These are phyloP conservation scores for Pezicula carpinea DNA, from an alignment of 2,329 filamentous ascomycete species.

Conservation along the genomic window DNA sequence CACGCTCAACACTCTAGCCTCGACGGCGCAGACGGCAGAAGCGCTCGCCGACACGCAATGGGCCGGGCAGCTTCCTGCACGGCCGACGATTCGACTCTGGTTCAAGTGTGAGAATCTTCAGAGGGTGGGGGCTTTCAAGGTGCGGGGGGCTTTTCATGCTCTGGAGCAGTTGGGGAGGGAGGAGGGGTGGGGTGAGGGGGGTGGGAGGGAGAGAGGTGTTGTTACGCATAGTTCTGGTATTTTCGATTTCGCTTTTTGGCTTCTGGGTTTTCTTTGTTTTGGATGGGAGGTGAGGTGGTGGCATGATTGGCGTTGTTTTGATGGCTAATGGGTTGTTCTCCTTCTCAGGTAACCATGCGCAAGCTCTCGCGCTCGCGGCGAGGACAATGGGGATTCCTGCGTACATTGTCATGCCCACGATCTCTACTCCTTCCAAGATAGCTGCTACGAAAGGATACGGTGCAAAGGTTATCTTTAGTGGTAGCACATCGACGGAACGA, in stretches of 20 bases:
- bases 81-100: constrained; percentile 68
- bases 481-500: constrained; percentile 73
- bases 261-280: neutral
- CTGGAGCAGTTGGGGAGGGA: constrained; percentile 62
- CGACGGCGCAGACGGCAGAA: constrained; percentile 55
- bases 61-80: constrained; percentile 52
- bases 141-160: constrained; percentile 84
- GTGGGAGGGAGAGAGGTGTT: constrained; percentile 63
- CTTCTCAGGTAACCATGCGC: constrained; percentile 81
- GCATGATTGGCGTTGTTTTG: no score
- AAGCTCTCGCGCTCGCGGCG: constrained; percentile 85
- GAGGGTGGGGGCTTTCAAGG: constrained; percentile 88
- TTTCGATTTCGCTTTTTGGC: constrained; percentile 20
- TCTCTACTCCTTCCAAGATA: constrained; percentile 81
- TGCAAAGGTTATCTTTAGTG: constrained; percentile 74
- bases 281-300: no score
- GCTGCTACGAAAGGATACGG: constrained; percentile 76
- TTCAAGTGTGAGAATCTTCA: constrained; percentile 98
- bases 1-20: constrained; percentile 71
- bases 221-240: constrained; percentile 86
- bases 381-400: constrained; percentile 68
- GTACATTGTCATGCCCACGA: constrained; percentile 89
- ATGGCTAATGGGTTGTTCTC: neutral
- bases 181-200: constrained; percentile 55
- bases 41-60: constrained; percentile 52